Base-by-base conservation (phyloP, 805 yeast species). In the Ogataea nonfermentans region DNA sequence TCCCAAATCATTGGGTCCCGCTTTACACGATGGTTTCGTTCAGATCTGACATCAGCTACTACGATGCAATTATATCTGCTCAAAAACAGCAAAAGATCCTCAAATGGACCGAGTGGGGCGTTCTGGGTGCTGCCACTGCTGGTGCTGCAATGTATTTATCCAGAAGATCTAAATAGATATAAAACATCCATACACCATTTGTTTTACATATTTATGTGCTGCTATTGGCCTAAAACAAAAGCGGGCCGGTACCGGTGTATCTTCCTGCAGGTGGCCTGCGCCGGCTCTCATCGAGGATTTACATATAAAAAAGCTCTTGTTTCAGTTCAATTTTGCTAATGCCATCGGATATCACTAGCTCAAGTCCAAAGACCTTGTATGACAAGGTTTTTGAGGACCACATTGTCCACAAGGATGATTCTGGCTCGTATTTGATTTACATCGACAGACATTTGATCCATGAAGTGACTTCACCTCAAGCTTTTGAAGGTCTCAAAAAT, bases 381-480 rank as follows among this genome's bases (percentile, higher is more conserved):
- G 99, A 93, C 67, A 93, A 93, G 74, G 96, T 93, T 57, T 93
- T 89, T 62, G 85, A 82, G 48, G 97, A 85, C 74, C 98, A 93
- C 62, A 70, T 91, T 43, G 99, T 93, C 51, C 90, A 89, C 67
- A 73, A 79, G 59, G 95, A 88, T 53, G 91, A 86, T 38, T 78
- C 87, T 24, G 95, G 95, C 19, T 89, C 96, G 14, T 83, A 76
- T 60, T 73, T 93, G 47, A 67, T 93, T 46, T 93, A 87, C 66
- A 91, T 93, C 44, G 99, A 93, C 68, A 86, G 99, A 68, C 99
- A 93, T 66, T 73, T 93, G 52, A 96, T 93, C 35, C 99, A 93
- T 65, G 99, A 93, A 69, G 99, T 93, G 37, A 93, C 99, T 2
- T 91, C 98, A 20, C 99, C 99, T 24, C 99, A 93, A 67, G 99